Percentiles rank a stretch among this genome's conserved stretches.
Evolutionary conservation across 140 eudicot species (phyloP).

Genomic region (Anethum foeniculum): DNA sequence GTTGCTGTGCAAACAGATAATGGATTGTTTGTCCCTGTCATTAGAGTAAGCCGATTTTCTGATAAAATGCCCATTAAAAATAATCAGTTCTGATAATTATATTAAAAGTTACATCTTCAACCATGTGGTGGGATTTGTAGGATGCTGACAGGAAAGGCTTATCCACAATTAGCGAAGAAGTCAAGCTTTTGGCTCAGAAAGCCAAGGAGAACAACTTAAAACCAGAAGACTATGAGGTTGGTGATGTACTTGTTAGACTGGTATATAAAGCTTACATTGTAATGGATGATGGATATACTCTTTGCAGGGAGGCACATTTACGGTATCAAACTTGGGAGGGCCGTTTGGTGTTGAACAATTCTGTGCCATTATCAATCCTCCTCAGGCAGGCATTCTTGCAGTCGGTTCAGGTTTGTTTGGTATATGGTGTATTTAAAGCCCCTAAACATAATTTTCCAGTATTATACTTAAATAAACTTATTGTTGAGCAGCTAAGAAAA

Average conservation of each 20-base stretch:
- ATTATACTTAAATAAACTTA: neutral
- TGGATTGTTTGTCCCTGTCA: slow-evolving; percentile 85
- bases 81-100: neutral
- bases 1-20: slow-evolving; percentile 98
- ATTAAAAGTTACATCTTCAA: neutral
- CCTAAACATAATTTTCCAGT: neutral
- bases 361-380: slow-evolving; percentile 97
- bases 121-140: slow-evolving; percentile 29
- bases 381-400: slow-evolving; percentile 92
- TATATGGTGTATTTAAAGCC: neutral
- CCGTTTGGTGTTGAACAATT: slow-evolving; percentile 94
- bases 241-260: neutral
- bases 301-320: slow-evolving; percentile 89
- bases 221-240: slow-evolving; percentile 95
- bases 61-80: neutral
- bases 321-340: slow-evolving; percentile 78
- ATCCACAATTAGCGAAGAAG: slow-evolving; percentile 75
- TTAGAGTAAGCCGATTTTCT: slow-evolving; percentile 44
- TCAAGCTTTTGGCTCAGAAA: slow-evolving; percentile 71
- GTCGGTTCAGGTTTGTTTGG: slow-evolving; percentile 73
- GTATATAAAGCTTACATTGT: neutral
- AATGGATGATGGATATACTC: slow-evolving; percentile 8
- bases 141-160: slow-evolving; percentile 95
- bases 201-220: slow-evolving; percentile 94
- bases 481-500: slow-evolving; percentile 59